Evolutionary conservation across 1,139 yeast genomes (phyloP), one percentile per base, ranked within the genome.

Genomic region (Sporopachydermia cereana): DNA sequence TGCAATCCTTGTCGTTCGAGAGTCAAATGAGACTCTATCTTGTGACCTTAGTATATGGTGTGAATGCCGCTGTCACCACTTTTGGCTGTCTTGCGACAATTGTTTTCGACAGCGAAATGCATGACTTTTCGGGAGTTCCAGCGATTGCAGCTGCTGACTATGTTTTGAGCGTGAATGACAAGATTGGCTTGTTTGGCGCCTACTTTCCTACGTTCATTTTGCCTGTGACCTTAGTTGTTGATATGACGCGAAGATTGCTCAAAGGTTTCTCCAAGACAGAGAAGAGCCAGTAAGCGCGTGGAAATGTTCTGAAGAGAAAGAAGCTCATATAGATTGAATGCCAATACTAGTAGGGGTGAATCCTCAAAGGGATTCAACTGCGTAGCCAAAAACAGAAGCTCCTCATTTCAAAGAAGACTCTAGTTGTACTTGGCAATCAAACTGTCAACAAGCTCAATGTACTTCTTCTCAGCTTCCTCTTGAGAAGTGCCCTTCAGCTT

Each of bases 401-500:
- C 39, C 39, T 12, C 22, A n/a, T 27, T 27, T n/a, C 30, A 12
- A 12, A n/a, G 30, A 27, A 12, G 30, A 12, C 14, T 21, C 29
- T 39, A 53, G 48, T 55, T 53, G 59, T 75, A 73, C 57, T 73
- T 74, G 45, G 71, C 77, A 53, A 76, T 66, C 67, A 85, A 72
- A 58, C 76, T 76, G 58, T 79, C 79, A 51, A 81, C 96, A 44
- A 82, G 68, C 36, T 64, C 83, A 60, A 88, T 85, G 72, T 86
- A 84, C 66, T 85, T 72, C 58, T 74, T 56, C 71, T 89, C 97
- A 51, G 99, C 99, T 27, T 88, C 96, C 55, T 79, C 95, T 66
- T 83, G 84, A 45, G 86, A 66, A 49, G 75, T 76, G 48, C 97
- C 98, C 70, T 85, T 82, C 58, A 81, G 71, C 56, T 79, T 80